phyloP scores from a whole-genome alignment of 352 stramenopile species.

The Globisporangium camurandrum region DNA sequence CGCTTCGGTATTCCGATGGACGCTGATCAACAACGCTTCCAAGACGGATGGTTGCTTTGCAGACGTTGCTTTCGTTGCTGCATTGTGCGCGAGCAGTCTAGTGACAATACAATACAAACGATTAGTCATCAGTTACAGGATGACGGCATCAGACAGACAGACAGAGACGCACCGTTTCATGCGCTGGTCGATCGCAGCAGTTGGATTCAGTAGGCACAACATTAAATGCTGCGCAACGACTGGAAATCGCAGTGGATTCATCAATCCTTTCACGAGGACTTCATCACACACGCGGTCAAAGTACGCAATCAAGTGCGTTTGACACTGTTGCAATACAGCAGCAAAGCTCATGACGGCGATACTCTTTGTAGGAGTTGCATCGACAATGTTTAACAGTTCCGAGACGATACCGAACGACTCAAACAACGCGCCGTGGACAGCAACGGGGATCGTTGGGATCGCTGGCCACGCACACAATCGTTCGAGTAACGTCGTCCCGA shows the following conservation, averaged over 20 bases:
- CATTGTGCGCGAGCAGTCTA: slow-evolving; percentile 50
- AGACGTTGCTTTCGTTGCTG: slow-evolving; percentile 35
- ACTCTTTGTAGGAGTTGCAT: slow-evolving; percentile 17
- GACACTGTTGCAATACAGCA: slow-evolving; percentile 37
- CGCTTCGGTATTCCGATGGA: slow-evolving; percentile 65
- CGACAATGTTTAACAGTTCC: slow-evolving; percentile 53
- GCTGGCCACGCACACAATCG: slow-evolving; percentile 49
- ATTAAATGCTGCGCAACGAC: slow-evolving; percentile 77
- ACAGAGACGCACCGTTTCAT: slow-evolving; percentile 48
- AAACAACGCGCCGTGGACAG: slow-evolving; percentile 74
- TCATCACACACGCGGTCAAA: slow-evolving; percentile 58
- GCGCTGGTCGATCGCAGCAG: slow-evolving; percentile 35
- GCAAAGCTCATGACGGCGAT: slow-evolving; percentile 26
- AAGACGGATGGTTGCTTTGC: slow-evolving; percentile 41
- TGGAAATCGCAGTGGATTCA: slow-evolving; percentile 69
- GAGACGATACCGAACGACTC: slow-evolving; percentile 71
- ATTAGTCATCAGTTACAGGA: neutral
- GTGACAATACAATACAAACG: neutral
- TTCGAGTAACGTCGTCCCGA: slow-evolving; percentile 52
- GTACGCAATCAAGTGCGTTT: slow-evolving; percentile 42
- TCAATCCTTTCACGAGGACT: slow-evolving; percentile 64
- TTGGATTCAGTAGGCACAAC: slow-evolving; percentile 68
- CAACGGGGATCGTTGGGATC: slow-evolving; percentile 68
- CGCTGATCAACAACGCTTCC: slow-evolving; percentile 54
- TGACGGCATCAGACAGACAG: neutral